Base-by-base conservation (phyloP, 192 early-diverging fungal species). In the Coemansia sp. region DNA sequence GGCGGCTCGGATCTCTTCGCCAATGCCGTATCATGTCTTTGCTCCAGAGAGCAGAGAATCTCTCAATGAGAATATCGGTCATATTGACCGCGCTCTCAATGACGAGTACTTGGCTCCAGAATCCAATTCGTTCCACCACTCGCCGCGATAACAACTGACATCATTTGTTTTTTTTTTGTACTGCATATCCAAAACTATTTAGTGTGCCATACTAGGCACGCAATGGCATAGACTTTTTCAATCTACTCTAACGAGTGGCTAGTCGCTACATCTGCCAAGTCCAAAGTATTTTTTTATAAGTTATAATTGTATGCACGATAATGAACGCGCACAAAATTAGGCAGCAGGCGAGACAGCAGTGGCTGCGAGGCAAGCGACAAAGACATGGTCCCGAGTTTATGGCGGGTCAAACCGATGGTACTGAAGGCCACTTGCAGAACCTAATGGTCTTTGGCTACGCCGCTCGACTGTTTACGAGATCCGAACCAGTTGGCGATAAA, bases 1-100 rank as follows among this genome's bases (percentile, higher is more conserved):
- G 34, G 70, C 76, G 18, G 70, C 43, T 2, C 69, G 49, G 9
- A 82, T 82, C 41, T 83, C 80, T 2, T 66, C 73, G 60, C 80
- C 80, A 0, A 70, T 83, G 10, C 73, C 80, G 3, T 83, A 83
- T 63, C 73, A 69, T 31, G 73, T 83, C 34, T 83, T 78, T 78
- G 80, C 80, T 11, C 80, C 80, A 0, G 71, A 66, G 27, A 83
- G 72, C 64, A 70, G 76, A 9, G 80, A 74, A 13, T 49, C 73
- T 18, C 64, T 83, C 42, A 62, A 27, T 20, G 67, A 78, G 18
- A 83, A 78, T 47, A 67, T 83, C 27, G 66, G 52, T 3, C 73
- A 75, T 24, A 34, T 78, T 15, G 60, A 47, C 22, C 69, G 52
- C 0, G 75, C 70, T 5, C 69, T 76, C 15, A 34, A 60, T 8